Evolutionary conservation across 192 early-diverging fungal genomes (phyloP), one percentile per base, ranked within the genome.

Genomic region (Coemansia umbellata): DNA sequence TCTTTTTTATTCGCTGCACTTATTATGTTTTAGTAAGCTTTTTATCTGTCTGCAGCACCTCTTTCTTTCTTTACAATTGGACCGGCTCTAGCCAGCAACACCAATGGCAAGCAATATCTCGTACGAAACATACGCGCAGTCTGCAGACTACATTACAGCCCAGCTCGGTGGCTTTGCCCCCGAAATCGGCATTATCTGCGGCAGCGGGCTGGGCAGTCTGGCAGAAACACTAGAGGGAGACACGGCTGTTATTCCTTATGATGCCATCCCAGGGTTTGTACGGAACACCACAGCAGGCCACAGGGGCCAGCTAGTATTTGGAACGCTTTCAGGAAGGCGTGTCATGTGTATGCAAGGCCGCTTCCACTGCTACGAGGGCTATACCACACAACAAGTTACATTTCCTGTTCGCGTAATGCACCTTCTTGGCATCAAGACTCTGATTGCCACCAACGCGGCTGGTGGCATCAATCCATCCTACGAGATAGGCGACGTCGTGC

Each of bases 281-380:
- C 59, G 55, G 42, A 87, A 85, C 76, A 92, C 88, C 31, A 59
- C 66, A 7, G 68, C 70, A 17, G 74, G 81, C 24, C 80, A 81
- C 30, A 66, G 64, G 37, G 80, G 82, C 14, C 43, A 64, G 47
- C 80, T 97, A 21, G 91, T 90, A 4, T 93, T 97, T 79, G 92
- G 91, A 47, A 79, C 78, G 49, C 78, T 97, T 35, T 77, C 85
- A 8, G 81, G 85, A 41, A 82, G 80, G 45, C 83, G 81, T 19
- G 84, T 84, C 2, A 87, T 93, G 47, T 90, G 85, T 71, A 93
- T 94, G 92, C 87, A 90, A 24, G 93, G 93, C 24, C 82, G 93
- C 31, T 89, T 87, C 79, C 93, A 96, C 69, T 85, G 83, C 53
- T 96, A 94, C 65, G 93, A 96, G 66, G 93, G 94, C 22, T 86